Evolutionary conservation across 257 asterid species (phyloP).

Genomic region (Scutellaria minor): DNA sequence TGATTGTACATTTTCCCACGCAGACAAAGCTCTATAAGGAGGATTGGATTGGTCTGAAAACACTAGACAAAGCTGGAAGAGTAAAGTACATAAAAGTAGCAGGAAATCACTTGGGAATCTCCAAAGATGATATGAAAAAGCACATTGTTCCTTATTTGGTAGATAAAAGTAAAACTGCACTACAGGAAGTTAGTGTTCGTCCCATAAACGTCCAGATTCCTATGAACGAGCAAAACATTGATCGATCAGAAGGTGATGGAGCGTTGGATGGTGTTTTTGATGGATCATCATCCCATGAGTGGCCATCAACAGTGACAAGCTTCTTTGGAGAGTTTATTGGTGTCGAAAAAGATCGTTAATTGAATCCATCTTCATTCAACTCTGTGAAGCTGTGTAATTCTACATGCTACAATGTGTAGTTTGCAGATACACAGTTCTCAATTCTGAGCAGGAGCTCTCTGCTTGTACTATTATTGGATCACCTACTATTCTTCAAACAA

Average conservation of each 20-base stretch:
- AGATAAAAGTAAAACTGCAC: conserved; percentile 20
- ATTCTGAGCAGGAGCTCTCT: conserved; percentile 13
- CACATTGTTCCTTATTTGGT: conserved; percentile 68
- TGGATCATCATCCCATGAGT: conserved; percentile 43
- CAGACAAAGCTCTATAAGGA: conserved; percentile 68
- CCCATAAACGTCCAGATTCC: too few relatives aligned
- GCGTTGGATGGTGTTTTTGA: conserved; percentile 27
- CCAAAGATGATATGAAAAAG: conserved; percentile 69
- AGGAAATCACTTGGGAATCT: conserved; percentile 83
- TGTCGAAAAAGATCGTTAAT: conserved; percentile 32
- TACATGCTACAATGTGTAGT: not conserved
- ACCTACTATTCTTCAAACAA: not conserved
- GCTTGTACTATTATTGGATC: not conserved
- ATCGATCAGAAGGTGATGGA: conserved; percentile 12
- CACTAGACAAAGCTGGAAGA: conserved; percentile 70
- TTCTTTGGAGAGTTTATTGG: conserved; percentile 52
- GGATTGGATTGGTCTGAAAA: conserved; percentile 90
- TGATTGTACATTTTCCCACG: conserved; percentile 16
- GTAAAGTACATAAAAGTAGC: conserved; percentile 63
- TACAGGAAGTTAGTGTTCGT: too few relatives aligned
- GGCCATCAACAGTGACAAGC: conserved; percentile 47
- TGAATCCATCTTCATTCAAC: not conserved
- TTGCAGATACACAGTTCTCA: conserved; percentile 1
- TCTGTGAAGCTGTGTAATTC: not conserved
- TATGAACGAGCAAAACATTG: conserved; percentile 1